Evolutionary conservation across 1,139 yeast species (phyloP).

Genomic region (Suhomyces guaymorum): DNA sequence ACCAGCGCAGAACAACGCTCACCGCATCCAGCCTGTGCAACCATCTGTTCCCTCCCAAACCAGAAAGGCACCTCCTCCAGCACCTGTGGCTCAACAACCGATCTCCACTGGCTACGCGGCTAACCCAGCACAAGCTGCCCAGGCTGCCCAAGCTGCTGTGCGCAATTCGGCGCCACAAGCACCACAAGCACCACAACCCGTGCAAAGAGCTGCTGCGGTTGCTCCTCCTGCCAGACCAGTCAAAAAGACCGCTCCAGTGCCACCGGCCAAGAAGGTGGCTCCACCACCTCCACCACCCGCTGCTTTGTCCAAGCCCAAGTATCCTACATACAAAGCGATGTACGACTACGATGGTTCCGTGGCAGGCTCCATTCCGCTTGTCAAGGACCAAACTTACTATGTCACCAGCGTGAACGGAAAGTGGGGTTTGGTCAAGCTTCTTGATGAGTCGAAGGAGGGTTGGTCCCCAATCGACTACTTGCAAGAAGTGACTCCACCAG

Average conservation of each 20-base stretch:
- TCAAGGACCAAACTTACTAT: constrained; percentile 72
- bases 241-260: constrained; percentile 40
- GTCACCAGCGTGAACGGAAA: constrained; percentile 73
- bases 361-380: constrained; percentile 73
- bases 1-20: constrained; percentile 8
- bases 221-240: constrained; percentile 27
- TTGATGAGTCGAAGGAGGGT: constrained; percentile 80
- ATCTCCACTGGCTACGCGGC: constrained; percentile 9
- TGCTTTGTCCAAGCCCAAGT: constrained; percentile 57
- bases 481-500: constrained; percentile 58
- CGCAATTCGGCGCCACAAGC: constrained; percentile 12
- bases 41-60: constrained; percentile 13
- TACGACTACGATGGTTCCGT: constrained; percentile 91
- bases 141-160: constrained; percentile 15
- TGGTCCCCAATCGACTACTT: constrained; percentile 97
- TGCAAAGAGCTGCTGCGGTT: constrained; percentile 13
- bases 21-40: constrained; percentile 11
- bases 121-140: constrained; percentile 8
- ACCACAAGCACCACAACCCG: constrained; percentile 12
- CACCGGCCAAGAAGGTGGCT: constrained; percentile 37
- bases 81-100: constrained; percentile 2
- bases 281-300: constrained; percentile 63
- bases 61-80: constrained; percentile 13
- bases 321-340: constrained; percentile 81
- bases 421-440: constrained; percentile 85